Conservation (phyloP, 768 basidiomycete species). For the Lyophyllum shimeji region DNA sequence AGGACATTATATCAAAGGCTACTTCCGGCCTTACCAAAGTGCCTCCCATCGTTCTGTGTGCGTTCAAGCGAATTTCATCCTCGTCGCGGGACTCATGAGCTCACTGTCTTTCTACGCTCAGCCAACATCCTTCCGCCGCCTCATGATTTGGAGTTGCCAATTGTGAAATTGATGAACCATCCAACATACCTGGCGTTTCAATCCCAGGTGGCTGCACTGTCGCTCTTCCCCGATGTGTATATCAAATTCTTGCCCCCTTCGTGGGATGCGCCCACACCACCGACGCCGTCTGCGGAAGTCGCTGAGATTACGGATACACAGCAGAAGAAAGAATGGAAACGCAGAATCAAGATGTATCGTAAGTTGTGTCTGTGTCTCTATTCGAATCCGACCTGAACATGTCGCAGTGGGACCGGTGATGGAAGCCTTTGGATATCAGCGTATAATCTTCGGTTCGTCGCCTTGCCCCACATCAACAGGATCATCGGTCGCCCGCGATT, state of each 20-base stretch:
- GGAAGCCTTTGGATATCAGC: constrained; percentile 82
- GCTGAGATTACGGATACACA: constrained; percentile 41
- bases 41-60: constrained; percentile 69
- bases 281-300: constrained; percentile 37
- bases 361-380: constrained; percentile 31
- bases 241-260: constrained; percentile 77
- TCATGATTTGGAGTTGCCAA: constrained; percentile 65
- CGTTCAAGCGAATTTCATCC: constrained; percentile 21
- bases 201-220: constrained; percentile 67
- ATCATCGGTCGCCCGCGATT: constrained; percentile 56
- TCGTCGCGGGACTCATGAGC: constrained; percentile 1
- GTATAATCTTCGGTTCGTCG: constrained; percentile 82
- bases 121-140: constrained; percentile 83
- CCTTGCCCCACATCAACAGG: constrained; percentile 52
- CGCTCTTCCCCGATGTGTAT: constrained; percentile 68
- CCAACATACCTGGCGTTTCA: constrained; percentile 74
- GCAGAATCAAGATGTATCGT: constrained; percentile 86
- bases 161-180: constrained; percentile 79
- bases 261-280: constrained; percentile 64
- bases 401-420: constrained; percentile 72
- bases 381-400: constrained; percentile 4
- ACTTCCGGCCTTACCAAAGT: constrained; percentile 42
- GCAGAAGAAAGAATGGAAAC: constrained; percentile 64
- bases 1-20: constrained; percentile 70
- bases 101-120: constrained; percentile 25